Base-by-base conservation (phyloP, 176 grass and related monocot genomes). In the Paspalum notatum region DNA sequence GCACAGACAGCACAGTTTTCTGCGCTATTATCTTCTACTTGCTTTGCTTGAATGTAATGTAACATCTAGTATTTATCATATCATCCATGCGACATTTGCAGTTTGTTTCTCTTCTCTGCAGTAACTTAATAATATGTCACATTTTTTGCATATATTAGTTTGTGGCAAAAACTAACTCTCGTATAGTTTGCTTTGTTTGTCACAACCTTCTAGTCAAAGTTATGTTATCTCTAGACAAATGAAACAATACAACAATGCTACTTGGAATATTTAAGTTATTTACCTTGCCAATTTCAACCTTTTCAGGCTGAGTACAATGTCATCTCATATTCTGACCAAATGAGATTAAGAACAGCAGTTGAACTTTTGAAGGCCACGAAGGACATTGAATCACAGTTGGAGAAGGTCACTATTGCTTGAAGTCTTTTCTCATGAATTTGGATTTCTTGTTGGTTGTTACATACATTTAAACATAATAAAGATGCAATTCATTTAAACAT, bases 301-400 rank as follows among this genome's bases (percentile, higher is more conserved):
- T 91, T 89, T 49, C 79, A 98, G 96, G 89, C 90, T 58, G 92
- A 98, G 57, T 98, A 89, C 88, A 95, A 98, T 44, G 88, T 81
- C 15, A 98, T 95, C 55, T 95, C 96, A 48, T 98, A 98, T 74
- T 71, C 75, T 17, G 88, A 95, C 13, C 92, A 95, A 87, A 98
- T 95, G 90, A 91, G 96, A 80, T 63, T 95, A 40, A 89, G 92
- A 76, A 98, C 96, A 84, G 96, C 96, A 60, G 86, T 98, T 66
- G 90, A 95, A 82, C 90, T 98, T 74, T 79, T 93, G 86, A 93
- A 93, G 88, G 88, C 92, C 53, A 93, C 96, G 14, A 84, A 87
- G 47, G 96, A 98, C 65, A 89, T 98, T 71, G 96, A 98, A 82
- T 93, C 90, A 62, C 92, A 95, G 53, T 84, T 95, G 79, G 90